phyloP scores from a whole-genome alignment of 768 basidiomycete genomes.

The Omphalotus guepiniiformis region DNA sequence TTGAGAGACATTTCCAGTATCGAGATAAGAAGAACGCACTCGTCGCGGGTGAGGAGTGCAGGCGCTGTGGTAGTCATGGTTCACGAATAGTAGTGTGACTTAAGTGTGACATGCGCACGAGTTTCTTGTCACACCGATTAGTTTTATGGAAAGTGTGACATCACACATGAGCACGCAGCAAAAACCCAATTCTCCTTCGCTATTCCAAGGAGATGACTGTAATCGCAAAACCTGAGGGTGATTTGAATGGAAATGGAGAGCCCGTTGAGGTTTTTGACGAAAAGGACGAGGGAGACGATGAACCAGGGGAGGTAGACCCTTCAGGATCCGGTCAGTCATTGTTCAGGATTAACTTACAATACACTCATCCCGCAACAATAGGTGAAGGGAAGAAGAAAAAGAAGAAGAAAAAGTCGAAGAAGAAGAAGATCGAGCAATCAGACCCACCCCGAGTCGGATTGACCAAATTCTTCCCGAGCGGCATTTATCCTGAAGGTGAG shows the following conservation, averaged over 20 bases:
- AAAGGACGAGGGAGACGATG: constrained; percentile 15
- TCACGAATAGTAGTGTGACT: too few species aligned
- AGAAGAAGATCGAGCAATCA: constrained; percentile 77
- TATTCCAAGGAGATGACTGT: constrained; percentile 6
- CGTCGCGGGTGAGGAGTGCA: constrained; percentile 46
- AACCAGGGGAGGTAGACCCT: constrained; percentile 9
- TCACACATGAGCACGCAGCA: neutral
- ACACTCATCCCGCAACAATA: constrained; percentile 11
- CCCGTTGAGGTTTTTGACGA: constrained; percentile 10
- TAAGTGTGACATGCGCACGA: too few species aligned
- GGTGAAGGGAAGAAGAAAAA: constrained; percentile 77
- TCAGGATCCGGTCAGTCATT: neutral
- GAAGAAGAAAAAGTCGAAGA: constrained; percentile 92
- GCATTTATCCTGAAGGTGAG: constrained; percentile 90
- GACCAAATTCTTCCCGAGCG: constrained; percentile 82
- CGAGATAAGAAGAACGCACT: constrained; percentile 39
- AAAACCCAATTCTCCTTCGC: neutral
- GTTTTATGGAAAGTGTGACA: neutral
- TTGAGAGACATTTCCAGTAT: constrained; percentile 16
- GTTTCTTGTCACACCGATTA: too few species aligned
- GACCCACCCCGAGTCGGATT: constrained; percentile 90
- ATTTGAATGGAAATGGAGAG: neutral
- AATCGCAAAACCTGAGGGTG: constrained; percentile 9
- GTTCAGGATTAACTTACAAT: neutral
- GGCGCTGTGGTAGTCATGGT: constrained; percentile 20